Evolutionary conservation across 2,329 filamentous ascomycete genomes (phyloP).

Genomic region (Davidsoniella virescens): DNA sequence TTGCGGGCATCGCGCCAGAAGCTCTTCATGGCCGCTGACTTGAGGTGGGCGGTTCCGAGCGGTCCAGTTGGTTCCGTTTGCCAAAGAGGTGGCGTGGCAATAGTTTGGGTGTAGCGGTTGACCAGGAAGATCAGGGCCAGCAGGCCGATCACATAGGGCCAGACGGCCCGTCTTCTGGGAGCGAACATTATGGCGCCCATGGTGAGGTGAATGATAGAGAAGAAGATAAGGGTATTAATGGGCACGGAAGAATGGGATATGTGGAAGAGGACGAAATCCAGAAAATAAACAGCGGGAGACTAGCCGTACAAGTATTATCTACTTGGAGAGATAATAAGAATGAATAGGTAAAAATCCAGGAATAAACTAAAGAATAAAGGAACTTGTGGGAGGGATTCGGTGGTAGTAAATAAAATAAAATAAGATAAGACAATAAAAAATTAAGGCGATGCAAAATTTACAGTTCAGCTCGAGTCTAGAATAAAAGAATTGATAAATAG

Average conservation of each 20-base stretch:
- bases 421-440: too few relatives aligned
- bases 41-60: conserved; percentile 5
- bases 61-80: not conserved
- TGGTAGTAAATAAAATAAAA: too few relatives aligned
- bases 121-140: conserved; percentile 3
- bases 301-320: too few relatives aligned
- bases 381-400: too few relatives aligned
- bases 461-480: too few relatives aligned
- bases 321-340: too few relatives aligned
- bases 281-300: not conserved
- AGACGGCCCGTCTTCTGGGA: conserved; percentile 5
- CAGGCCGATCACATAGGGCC: conserved; percentile 7
- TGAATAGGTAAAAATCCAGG: too few relatives aligned
- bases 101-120: conserved; percentile 5
- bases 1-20: conserved; percentile 3
- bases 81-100: conserved; percentile 3
- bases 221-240: not conserved
- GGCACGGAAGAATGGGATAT: not conserved
- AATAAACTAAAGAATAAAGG: too few relatives aligned
- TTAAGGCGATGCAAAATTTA: too few relatives aligned
- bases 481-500: too few relatives aligned
- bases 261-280: not conserved
- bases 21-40: conserved; percentile 4
- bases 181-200: conserved; percentile 8
- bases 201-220: not conserved